Conservation (phyloP, 2,329 filamentous ascomycete genomes). For the Hysterium pulicare region DNA sequence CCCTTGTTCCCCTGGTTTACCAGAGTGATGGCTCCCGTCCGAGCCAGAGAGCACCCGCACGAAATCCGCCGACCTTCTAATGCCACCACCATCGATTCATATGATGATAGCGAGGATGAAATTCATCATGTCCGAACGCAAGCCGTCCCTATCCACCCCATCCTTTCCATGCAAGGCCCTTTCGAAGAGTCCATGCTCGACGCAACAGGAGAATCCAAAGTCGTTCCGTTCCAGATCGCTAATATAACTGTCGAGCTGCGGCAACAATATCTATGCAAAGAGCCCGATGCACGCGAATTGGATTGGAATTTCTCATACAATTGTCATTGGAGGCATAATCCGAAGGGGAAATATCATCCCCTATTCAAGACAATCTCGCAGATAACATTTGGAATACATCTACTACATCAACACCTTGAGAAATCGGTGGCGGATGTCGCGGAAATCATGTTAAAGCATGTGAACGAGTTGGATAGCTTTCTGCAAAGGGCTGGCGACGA, state of each 20-base stretch:
- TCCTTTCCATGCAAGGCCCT: conserved; percentile 72
- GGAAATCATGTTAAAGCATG: conserved; percentile 83
- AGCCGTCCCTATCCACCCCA: conserved; percentile 61
- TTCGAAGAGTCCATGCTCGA: conserved; percentile 81
- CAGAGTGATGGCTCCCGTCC: conserved; percentile 1
- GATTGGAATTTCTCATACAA: conserved; percentile 69
- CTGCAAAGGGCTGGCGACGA: conserved; percentile 83
- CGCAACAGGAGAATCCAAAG: conserved; percentile 47
- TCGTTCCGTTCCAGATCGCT: conserved; percentile 38
- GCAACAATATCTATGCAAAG: conserved; percentile 50
- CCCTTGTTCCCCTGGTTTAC: background rate
- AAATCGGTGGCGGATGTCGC: conserved; percentile 88
- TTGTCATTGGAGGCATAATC: conserved; percentile 71
- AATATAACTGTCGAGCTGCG: conserved; percentile 36
- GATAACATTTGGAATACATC: conserved; percentile 88
- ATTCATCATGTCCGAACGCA: conserved; percentile 21
- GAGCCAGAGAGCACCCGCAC: background rate
- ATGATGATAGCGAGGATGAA: conserved; percentile 1
- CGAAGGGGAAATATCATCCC: conserved; percentile 77
- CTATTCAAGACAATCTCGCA: conserved; percentile 87
- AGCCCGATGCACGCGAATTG: conserved; percentile 62
- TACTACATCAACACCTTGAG: conserved; percentile 78
- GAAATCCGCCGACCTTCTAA: background rate
- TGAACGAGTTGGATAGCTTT: conserved; percentile 91
- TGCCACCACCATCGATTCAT: background rate